Conservation (phyloP, 192 early-diverging fungal genomes). For the Anaeromyces robustus region DNA sequence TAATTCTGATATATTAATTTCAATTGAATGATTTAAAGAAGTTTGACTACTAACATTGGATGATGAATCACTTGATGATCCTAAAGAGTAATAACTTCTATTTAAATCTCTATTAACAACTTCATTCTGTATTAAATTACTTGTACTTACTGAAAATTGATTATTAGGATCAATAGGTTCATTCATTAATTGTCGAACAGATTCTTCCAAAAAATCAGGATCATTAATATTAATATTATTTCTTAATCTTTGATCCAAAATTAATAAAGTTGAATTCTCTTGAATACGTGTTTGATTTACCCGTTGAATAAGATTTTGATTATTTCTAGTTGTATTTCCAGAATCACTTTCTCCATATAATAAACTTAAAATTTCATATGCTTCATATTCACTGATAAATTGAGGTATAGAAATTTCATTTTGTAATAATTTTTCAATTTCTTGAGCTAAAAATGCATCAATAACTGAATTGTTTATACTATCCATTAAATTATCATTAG, state of each 20-base stretch:
- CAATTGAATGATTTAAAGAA: background rate
- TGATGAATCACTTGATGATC: background rate
- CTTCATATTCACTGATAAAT: background rate
- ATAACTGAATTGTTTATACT: no score
- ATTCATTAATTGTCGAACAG: background rate
- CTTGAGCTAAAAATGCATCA: background rate
- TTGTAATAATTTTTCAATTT: background rate
- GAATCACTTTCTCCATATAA: background rate
- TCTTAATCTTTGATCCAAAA: background rate
- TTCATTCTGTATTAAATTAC: background rate
- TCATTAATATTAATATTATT: background rate
- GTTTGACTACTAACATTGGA: background rate
- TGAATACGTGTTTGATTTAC: background rate
- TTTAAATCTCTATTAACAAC: background rate
- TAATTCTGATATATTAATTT: background rate
- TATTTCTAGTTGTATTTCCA: background rate
- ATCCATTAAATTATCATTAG: background rate
- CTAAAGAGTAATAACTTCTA: background rate
- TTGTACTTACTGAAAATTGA: background rate
- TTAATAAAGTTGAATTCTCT: background rate
- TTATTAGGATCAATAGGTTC: background rate
- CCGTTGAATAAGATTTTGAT: background rate
- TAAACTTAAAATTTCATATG: background rate
- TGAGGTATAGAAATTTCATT: background rate
- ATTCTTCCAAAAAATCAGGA: background rate